Base-by-base conservation (phyloP, 2,329 filamentous ascomycete species). In the Moelleriella libera region DNA sequence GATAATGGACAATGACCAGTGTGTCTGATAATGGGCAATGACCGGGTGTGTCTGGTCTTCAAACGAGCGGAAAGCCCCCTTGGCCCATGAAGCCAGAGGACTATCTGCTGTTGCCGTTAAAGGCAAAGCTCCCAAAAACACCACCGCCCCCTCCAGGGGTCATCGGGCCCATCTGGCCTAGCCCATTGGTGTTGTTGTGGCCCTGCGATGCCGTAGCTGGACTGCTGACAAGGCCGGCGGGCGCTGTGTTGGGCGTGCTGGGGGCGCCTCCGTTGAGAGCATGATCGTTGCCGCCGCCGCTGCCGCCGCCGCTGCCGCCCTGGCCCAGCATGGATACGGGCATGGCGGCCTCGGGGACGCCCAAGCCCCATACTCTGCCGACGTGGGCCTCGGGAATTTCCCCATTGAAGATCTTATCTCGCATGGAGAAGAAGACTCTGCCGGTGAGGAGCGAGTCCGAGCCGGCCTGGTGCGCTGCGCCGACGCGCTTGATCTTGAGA, bases 381-480 rank as follows among this genome's bases (percentile, higher is more conserved):
- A 85, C 70, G 54, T 94, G 88, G 55, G 94, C 85, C 31, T 85
- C 79, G 6, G 86, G 80, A 44, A 96, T 84, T 29, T 80, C 75
- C 51, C 85, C 84, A 56, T 84, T 83, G 67, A 94, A 97, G 53
- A 97, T 86, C 60, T 86, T 82, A 60, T 88, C 83, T 50, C 83
- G 80, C 72, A 97, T 84, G 58, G 88, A 85, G 77, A 94, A 98
- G 68, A 96, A 98, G 31, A 96, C 88, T 57, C 85, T 83, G 45
- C 92, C 92, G 0, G 92, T 98, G 31, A 98, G 77, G 57, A 96
- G 78, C 21, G 88, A 90, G 64, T 98, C 92, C 0, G 87, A 94
- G 30, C 90, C 92, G 40, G 89, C 92, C 61, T 94, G 89, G 63
- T 98, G 92, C 46, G 88, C 85, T 34, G 82, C 79, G 9, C 92